Evolutionary conservation across 2,329 filamentous ascomycete genomes (phyloP), one percentile per base, ranked within the genome.

Genomic region (Pseudocercospora vitis): DNA sequence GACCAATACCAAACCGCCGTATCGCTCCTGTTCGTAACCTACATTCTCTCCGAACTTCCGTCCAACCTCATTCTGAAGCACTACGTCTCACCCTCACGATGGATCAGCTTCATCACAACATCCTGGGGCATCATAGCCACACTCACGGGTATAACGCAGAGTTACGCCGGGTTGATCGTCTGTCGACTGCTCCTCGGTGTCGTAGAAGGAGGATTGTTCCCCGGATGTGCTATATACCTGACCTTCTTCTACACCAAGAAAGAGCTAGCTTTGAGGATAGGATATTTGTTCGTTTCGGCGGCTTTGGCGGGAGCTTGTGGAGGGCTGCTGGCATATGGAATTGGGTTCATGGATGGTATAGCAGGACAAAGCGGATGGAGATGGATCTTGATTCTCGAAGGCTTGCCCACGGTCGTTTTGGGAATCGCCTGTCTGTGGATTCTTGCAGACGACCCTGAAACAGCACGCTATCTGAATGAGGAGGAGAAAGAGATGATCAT

Each of bases 181-280:
- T 85, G 83, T 58, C 83, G 87, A 4, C 66, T 91, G 0, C 72
- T 90, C 11, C 79, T 91, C 0, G 87, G 87, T 4, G 75, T 80
- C 5, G 78, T 88, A 32, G 86, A 89, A 70, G 85, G 85, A 0
- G 86, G 86, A 0, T 73, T 89, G 0, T 88, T 89, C 59, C 86
- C 87, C 0, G 86, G 86, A 0, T 55, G 87, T 59, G 84, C 81
- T 4, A 72, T 86, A 14, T 89, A 89, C 61, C 76, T 91, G 14
- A 89, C 87, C 0, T 80, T 89, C 60, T 90, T 89, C 75, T 91
- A 91, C 72, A 87, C 83, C 42, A 87, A 86, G 65, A 78, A 79
- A 23, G 87, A 91, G 70, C 78, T 90, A 1, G 87, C 86, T 3
- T 71, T 89, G 35, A 82, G 88, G 2, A 84, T 89, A 2, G 86